Conservation (phyloP, 108 stramenopile species). For the Nannochloropsis salina region DNA sequence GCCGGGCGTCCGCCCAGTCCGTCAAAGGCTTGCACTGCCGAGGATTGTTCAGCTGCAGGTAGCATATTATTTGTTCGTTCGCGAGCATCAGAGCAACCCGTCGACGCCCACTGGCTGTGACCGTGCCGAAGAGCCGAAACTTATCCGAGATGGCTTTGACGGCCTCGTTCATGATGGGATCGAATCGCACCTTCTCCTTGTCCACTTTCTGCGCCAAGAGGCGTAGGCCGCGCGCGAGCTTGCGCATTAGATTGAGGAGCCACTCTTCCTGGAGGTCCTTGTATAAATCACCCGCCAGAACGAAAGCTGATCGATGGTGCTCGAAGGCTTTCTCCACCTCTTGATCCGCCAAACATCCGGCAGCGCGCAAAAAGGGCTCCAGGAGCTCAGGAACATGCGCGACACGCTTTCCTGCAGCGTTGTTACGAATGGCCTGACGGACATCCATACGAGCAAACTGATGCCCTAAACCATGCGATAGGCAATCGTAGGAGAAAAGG, state of each 20-base stretch:
- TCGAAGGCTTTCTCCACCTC: background rate
- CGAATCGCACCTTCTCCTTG: conserved; percentile 9
- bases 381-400: background rate
- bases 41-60: background rate
- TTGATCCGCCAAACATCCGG: background rate
- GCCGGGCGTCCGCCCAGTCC: background rate
- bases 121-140: conserved; percentile 4
- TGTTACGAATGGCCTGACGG: conserved; percentile 15
- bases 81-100: background rate
- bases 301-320: background rate
- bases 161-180: conserved; percentile 14
- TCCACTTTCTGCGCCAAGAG: background rate
- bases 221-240: background rate
- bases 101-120: background rate
- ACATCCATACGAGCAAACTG: background rate
- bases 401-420: background rate
- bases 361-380: background rate
- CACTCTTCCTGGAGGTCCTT: background rate
- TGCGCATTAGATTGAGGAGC: conserved; percentile 1
- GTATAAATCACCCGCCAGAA: background rate
- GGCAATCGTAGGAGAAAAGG: conserved; percentile 10
- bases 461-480: background rate
- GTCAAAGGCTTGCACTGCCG: conserved; percentile 2
- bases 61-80: conserved; percentile 3
- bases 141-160: background rate